phyloP scores from a whole-genome alignment of 2,329 filamentous ascomycete genomes.

The Pseudogymnoascus sp. region DNA sequence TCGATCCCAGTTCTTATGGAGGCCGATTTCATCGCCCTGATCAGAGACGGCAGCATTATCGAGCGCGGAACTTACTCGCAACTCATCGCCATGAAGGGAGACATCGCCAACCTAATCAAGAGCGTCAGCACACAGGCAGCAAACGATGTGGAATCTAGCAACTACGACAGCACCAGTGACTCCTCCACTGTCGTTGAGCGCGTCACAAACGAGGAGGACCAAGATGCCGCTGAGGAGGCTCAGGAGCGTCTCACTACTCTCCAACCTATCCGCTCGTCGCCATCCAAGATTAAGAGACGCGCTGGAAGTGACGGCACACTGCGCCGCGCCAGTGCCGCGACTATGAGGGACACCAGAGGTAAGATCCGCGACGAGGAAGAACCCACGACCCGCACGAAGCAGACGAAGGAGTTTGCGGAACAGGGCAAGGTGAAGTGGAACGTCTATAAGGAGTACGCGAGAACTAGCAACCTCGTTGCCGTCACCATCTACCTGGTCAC shows the following conservation, averaged over 20 bases:
- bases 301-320: slow-evolving; percentile 70
- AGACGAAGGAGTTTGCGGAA: slow-evolving; percentile 79
- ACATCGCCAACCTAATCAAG: slow-evolving; percentile 76
- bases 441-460: slow-evolving; percentile 91
- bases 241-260: slow-evolving; percentile 71
- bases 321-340: slow-evolving; percentile 83
- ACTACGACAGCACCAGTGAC: slow-evolving; percentile 44
- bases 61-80: slow-evolving; percentile 89
- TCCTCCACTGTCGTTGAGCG: slow-evolving; percentile 49
- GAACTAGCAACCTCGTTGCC: slow-evolving; percentile 80
- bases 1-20: slow-evolving; percentile 85
- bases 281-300: slow-evolving; percentile 43
- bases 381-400: slow-evolving; percentile 62
- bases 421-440: slow-evolving; percentile 98
- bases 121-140: slow-evolving; percentile 52
- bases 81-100: slow-evolving; percentile 86
- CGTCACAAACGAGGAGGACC: slow-evolving; percentile 40
- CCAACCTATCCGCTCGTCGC: slow-evolving; percentile 56
- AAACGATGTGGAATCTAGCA: slow-evolving; percentile 33
- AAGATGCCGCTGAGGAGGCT: slow-evolving; percentile 64
- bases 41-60: slow-evolving; percentile 73
- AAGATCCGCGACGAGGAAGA: slow-evolving; percentile 81
- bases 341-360: slow-evolving; percentile 76
- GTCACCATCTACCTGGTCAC: slow-evolving; percentile 72
- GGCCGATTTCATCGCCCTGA: slow-evolving; percentile 77